Conservation (phyloP, 345 rosid species). For the Xanthoceras sorbifolium region DNA sequence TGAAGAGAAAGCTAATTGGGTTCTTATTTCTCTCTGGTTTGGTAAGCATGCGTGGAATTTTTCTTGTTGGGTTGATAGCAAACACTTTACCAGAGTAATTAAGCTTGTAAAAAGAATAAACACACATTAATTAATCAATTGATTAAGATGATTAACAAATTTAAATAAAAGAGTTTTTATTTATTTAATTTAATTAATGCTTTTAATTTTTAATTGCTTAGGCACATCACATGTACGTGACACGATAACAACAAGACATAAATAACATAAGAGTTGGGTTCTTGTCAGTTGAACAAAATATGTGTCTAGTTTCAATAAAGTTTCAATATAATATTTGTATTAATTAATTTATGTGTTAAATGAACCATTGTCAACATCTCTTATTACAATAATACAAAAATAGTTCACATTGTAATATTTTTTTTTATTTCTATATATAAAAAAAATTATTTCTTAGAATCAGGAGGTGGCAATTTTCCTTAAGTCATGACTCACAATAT, state of each 20-base stretch:
- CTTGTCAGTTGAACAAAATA: background rate
- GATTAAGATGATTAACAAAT: background rate
- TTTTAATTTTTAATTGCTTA: background rate
- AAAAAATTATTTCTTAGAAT: too few species aligned
- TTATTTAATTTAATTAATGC: background rate
- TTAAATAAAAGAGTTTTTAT: background rate
- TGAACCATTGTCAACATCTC: background rate
- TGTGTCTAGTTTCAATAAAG: background rate
- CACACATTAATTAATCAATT: background rate
- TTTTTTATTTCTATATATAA: too few species aligned
- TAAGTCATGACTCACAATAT: background rate
- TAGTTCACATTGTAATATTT: conserved; percentile 2
- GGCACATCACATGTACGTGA: conserved; percentile 13
- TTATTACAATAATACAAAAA: background rate
- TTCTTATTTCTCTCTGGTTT: background rate
- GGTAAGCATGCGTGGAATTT: conserved; percentile 23
- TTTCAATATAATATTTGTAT: background rate
- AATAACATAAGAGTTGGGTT: background rate
- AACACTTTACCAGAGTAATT: conserved; percentile 9
- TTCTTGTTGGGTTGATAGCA: conserved; percentile 32
- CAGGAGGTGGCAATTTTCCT: background rate
- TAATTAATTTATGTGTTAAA: background rate
- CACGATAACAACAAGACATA: background rate
- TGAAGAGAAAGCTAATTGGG: background rate
- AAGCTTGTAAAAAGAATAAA: background rate